These are phyloP conservation scores for Oryza coarctata DNA, from an alignment of 176 grass and related monocot genomes.

Conservation along the genomic window DNA sequence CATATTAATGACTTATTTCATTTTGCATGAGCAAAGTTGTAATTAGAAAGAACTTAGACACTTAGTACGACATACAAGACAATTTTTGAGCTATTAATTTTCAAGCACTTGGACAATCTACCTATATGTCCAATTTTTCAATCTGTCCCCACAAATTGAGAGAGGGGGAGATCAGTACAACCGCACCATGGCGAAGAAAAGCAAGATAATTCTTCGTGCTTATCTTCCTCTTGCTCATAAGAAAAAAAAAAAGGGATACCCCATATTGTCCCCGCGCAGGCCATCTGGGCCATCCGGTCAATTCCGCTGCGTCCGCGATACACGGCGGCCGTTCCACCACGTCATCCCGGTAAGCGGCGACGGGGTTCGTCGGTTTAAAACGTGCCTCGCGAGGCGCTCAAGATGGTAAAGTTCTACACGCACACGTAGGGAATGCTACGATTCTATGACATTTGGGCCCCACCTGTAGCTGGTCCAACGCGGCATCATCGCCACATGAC, in stretches of 20 bases:
- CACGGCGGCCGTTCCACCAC: slow-evolving; percentile 11
- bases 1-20: too few species aligned
- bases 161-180: neutral
- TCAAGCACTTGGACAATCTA: neutral
- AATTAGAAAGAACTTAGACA: too few species aligned
- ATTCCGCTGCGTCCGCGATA: neutral
- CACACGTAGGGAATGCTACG: neutral
- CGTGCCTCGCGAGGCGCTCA: neutral
- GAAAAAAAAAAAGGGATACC: neutral
- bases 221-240: neutral
- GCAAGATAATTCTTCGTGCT: neutral
- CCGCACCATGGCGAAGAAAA: neutral
- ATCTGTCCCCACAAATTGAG: neutral
- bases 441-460: neutral
- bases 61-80: neutral
- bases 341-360: slow-evolving; percentile 37
- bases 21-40: too few species aligned
- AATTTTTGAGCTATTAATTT: neutral
- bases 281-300: slow-evolving; percentile 22
- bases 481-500: neutral
- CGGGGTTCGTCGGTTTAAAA: neutral
- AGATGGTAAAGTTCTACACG: neutral
- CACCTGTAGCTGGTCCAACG: neutral
- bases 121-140: neutral
- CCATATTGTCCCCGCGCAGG: neutral